These are phyloP conservation scores for Chalciporus sp. DNA, from an alignment of 1,284 basidiomycete species.

Conservation along the genomic window DNA sequence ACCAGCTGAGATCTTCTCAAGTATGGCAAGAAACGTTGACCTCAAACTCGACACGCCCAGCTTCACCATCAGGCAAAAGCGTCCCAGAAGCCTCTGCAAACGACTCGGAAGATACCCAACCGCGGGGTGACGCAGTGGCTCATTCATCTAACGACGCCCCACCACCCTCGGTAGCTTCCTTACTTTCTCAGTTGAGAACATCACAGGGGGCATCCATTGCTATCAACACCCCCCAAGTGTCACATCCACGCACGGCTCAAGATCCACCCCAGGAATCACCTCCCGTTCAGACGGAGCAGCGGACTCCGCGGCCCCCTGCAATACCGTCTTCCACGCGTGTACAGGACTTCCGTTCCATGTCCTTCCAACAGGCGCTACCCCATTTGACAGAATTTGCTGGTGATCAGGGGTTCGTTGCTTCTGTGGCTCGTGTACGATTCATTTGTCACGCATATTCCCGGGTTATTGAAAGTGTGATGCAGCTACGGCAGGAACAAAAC, in stretches of 20 bases:
- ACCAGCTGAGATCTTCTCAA: conserved; percentile 61
- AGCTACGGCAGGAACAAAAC: conserved; percentile 67
- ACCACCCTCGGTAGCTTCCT: conserved; percentile 52
- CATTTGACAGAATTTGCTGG: conserved; percentile 54
- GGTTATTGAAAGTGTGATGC: conserved; percentile 8
- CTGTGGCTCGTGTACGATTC: conserved; percentile 50
- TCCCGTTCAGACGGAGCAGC: conserved; percentile 7
- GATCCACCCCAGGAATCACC: conserved; percentile 14
- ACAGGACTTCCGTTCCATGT: conserved; percentile 47
- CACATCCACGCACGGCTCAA: conserved; percentile 9
- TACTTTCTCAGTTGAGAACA: conserved; percentile 66
- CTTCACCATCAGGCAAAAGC: conserved; percentile 2
- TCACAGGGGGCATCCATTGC: conserved; percentile 19
- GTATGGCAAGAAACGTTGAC: conserved; percentile 60
- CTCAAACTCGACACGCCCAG: conserved; percentile 10
- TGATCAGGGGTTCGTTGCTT: conserved; percentile 48
- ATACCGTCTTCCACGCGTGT: conserved; percentile 13
- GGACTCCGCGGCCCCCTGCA: conserved; percentile 12
- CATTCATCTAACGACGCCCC: conserved; percentile 12
- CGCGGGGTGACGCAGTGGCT: conserved; percentile 8
- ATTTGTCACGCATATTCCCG: conserved; percentile 1
- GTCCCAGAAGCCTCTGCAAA: conserved; percentile 6
- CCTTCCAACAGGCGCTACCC: conserved; percentile 69
- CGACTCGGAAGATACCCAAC: conserved; percentile 3
- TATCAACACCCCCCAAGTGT: conserved; percentile 13